Base-by-base conservation (phyloP, 2,329 filamentous ascomycete genomes). In the Achaetomium macrosporum region DNA sequence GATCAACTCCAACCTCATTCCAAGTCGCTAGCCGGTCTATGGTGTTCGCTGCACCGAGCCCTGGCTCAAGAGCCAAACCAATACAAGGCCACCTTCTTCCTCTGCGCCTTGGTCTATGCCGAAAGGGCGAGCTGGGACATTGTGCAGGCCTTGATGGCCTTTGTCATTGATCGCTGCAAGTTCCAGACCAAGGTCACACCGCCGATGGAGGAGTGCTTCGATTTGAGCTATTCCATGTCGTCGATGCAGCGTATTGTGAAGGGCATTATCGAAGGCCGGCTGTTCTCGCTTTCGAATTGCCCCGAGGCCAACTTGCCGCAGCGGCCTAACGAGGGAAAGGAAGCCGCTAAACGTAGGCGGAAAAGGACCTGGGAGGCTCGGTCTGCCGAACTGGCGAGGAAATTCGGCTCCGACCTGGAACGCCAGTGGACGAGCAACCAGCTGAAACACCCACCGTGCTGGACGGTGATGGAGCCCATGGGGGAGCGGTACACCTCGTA, bases 61-160 rank as follows among this genome's bases (percentile, higher is more conserved):
- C 42, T 59, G 0, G 41, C 39, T 2, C n/a, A n/a, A 13, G 55
- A 59, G 31, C 19, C 11, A 8, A 58, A 56, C 43, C 42, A 30
- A n/a, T 57, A 55, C 50, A 47, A 51, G 13, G 43, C 41, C 10
- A 53, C 53, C 7, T 58, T 59, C 43, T 58, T 58, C 25, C 49
- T 61, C 7, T 42, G 57, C n/a, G 37, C 25, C 2, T 37, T 61
- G 13, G 11, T 58, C 8, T 50, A 51, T 36, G 53, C 55, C 13
- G 5, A 55, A 13, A 12, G 30, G 5, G 41, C 46, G 3, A 25
- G 30, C 40, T 47, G 40, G 41, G 54, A 55, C 12, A 11, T 58
- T 5, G 42, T 61, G 8, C 59, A 59, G 40, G 41, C 49, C 2
- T 13, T 61, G 19, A 49, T 59, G 52, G 51, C 50, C 5, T 25